phyloP scores from a whole-genome alignment of 371 early-diverging fungal genomes.

The Apophysomyces variabilis region DNA sequence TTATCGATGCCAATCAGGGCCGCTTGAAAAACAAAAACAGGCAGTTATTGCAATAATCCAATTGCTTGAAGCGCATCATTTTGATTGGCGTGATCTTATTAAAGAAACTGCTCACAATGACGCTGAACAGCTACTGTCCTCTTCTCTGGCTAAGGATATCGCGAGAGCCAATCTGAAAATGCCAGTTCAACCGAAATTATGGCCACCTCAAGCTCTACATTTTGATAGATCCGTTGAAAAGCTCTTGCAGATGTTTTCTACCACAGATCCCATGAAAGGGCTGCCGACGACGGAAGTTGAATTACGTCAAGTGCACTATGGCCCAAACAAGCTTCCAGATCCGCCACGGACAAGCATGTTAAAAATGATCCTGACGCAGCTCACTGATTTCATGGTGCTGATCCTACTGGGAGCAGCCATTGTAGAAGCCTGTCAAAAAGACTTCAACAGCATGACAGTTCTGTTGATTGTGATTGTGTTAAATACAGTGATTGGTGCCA shows the following conservation, averaged over 20 bases:
- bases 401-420: slow-evolving; percentile 74
- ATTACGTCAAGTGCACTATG: slow-evolving; percentile 76
- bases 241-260: slow-evolving; percentile 80
- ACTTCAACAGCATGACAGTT: slow-evolving; percentile 76
- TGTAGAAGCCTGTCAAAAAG: slow-evolving; percentile 76
- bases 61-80: slow-evolving; percentile 50
- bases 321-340: slow-evolving; percentile 75
- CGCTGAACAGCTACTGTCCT: slow-evolving; percentile 63
- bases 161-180: slow-evolving; percentile 29
- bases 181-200: slow-evolving; percentile 22
- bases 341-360: slow-evolving; percentile 79
- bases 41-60: slow-evolving; percentile 78
- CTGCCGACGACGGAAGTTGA: slow-evolving; percentile 59
- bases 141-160: slow-evolving; percentile 37
- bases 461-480: slow-evolving; percentile 83
- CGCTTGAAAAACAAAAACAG: slow-evolving; percentile 67
- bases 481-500: slow-evolving; percentile 88
- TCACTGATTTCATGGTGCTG: slow-evolving; percentile 93
- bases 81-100: slow-evolving; percentile 90
- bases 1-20: slow-evolving; percentile 77
- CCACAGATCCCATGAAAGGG: slow-evolving; percentile 73
- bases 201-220: slow-evolving; percentile 76
- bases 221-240: slow-evolving; percentile 83
- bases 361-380: slow-evolving; percentile 83
- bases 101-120: slow-evolving; percentile 76